Base-by-base conservation (phyloP, 1,139 yeast genomes). In the Maudiozyma humilis region DNA sequence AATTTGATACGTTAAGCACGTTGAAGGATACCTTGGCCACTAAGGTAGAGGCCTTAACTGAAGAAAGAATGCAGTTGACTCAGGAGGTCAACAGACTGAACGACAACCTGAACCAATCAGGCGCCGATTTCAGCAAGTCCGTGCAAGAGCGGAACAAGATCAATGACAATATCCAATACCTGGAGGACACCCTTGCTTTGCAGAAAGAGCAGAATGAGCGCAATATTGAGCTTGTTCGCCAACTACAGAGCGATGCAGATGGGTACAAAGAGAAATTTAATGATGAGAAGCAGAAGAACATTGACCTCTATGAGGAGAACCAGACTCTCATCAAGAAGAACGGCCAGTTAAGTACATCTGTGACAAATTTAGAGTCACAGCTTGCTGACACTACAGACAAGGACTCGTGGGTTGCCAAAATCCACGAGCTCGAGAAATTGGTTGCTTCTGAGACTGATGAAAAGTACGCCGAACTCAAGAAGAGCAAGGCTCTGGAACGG, bases 61-160 rank as follows among this genome's bases (percentile, higher is more conserved):
- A 19, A 76, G 79, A 57, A 67, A 82, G 57, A 77, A 74, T 57
- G 60, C 67, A 27, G 32, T 63, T 82, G 35, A 59, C 75, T 42
- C 65, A 61, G 16, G 71, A 73, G 2, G 76, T 76, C 53, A 72
- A 71, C 29, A 56, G 56, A 3, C 59, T 81, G 32, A 79, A 77
- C 52, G 62, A 60, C 6, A 69, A 72, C 40, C 62, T 78, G n/a
- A 61, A 69, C 37, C 66, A 65, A 1, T 62, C 78, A 15, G 67
- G 67, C 20, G 64, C 64, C 25, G 71, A 71, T 44, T 68, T 76
- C 44, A 75, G 75, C 36, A 71, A 68, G 29, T 70, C 72, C 37
- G 54, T 67, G 3, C 57, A 68, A 62, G 65, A 79, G 63, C 51
- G 73, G 60, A 62, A 77, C 61, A 52, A 66, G 61, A 53, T 66